phyloP scores from a whole-genome alignment of 352 stramenopile species.

The Globisporangium megalacanthum region DNA sequence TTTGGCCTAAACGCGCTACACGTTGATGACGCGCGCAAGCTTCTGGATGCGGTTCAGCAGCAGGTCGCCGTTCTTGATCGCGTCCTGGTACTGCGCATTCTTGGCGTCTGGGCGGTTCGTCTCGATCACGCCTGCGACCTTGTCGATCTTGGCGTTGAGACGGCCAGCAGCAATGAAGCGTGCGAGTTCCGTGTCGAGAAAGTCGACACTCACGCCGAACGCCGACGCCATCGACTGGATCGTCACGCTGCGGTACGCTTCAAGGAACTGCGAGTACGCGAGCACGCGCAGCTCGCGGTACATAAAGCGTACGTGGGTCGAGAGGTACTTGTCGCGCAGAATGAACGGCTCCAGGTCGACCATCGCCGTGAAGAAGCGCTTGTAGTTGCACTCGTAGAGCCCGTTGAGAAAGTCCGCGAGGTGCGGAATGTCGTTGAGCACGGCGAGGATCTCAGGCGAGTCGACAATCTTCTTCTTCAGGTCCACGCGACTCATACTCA shows the following conservation, averaged over 20 bases:
- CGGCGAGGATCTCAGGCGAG: constrained; percentile 93
- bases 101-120: constrained; percentile 98
- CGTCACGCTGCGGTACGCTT: constrained; percentile 96
- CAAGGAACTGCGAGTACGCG: constrained; percentile 97
- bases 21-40: constrained; percentile 95
- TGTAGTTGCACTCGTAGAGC: constrained; percentile 98
- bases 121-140: constrained; percentile 97
- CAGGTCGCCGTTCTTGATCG: constrained; percentile 98
- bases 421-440: constrained; percentile 81
- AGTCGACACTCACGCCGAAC: constrained; percentile 94
- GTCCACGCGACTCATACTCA: constrained; percentile 90
- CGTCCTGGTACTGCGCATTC: constrained; percentile 98
- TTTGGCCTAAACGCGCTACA: constrained; percentile 31
- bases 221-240: constrained; percentile 94
- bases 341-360: constrained; percentile 81
- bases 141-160: constrained; percentile 99
- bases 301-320: constrained; percentile 89
- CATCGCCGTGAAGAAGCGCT: constrained; percentile 94
- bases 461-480: constrained; percentile 98
- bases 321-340: constrained; percentile 92
- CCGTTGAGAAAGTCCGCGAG: constrained; percentile 89
- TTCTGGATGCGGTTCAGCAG: constrained; percentile 99
- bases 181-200: constrained; percentile 96
- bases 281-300: constrained; percentile 97
- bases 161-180: constrained; percentile 96